A percentile compares a stretch with the other conserved stretches of the same genome.
phyloP scores from a whole-genome alignment of 2,329 filamentous ascomycete genomes.

The Epichloe coenophiala region DNA sequence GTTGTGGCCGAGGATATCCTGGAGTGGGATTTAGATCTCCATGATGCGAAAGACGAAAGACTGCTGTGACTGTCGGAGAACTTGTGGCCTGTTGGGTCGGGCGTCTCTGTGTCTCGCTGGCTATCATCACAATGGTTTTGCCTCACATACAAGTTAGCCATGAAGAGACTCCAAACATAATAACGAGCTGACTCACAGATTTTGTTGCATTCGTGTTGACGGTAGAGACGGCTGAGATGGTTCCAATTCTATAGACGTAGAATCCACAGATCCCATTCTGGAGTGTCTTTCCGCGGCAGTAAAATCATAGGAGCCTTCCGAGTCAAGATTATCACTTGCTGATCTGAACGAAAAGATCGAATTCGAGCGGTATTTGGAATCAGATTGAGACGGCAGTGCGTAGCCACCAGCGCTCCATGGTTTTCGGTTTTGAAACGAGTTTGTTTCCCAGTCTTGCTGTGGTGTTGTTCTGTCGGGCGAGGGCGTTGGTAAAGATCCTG shows the following conservation, averaged over 20 bases:
- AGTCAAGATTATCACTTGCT: conserved; percentile 12
- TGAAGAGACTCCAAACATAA: too few species aligned
- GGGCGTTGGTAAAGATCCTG: conserved; percentile 18
- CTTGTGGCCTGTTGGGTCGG: conserved; percentile 12
- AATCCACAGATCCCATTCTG: conserved; percentile 19
- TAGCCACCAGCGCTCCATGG: conserved; percentile 40
- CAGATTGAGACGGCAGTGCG: conserved; percentile 28
- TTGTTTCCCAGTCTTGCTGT: conserved; percentile 11
- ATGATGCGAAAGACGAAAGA: conserved; percentile 34
- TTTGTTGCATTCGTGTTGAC: neutral
- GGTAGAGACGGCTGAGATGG: neutral
- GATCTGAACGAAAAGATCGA: conserved; percentile 12
- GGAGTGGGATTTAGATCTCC: conserved; percentile 34
- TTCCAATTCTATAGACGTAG: conserved; percentile 6
- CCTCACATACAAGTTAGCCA: neutral
- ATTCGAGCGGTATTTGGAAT: conserved; percentile 19
- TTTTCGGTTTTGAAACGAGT: conserved; percentile 20
- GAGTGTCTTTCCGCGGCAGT: conserved; percentile 13
- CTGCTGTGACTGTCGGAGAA: conserved; percentile 39
- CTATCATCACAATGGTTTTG: conserved; percentile 4
- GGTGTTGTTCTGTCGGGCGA: conserved; percentile 18
- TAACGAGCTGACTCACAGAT: conserved; percentile 2
- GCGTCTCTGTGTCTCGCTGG: neutral
- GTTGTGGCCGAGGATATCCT: conserved; percentile 41
- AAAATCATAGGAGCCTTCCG: conserved; percentile 10